Conservation (phyloP, 805 yeast species). For the Lipomyces spencermartinsiae region DNA sequence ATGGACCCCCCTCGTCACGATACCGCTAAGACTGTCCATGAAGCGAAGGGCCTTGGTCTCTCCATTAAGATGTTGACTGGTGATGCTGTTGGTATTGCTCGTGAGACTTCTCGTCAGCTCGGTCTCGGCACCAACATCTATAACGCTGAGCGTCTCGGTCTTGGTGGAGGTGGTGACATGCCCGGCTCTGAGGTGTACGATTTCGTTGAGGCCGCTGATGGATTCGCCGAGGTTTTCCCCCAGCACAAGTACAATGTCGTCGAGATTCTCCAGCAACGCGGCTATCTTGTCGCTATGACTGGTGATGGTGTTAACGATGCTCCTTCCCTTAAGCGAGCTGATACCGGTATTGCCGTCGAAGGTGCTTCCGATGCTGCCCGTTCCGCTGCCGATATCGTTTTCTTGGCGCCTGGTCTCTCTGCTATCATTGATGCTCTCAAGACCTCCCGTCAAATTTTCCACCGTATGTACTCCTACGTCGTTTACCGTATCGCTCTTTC, state of each 20-base stretch:
- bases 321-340: constrained; percentile 71
- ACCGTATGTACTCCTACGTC: constrained; percentile 98
- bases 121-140: constrained; percentile 96
- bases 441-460: constrained; percentile 97
- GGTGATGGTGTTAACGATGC: constrained; percentile 76
- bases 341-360: constrained; percentile 85
- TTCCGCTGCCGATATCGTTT: constrained; percentile 54
- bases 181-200: constrained; percentile 70
- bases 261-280: constrained; percentile 67
- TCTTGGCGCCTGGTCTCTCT: constrained; percentile 65
- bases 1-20: constrained; percentile 99
- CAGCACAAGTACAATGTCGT: constrained; percentile 72
- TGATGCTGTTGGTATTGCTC: constrained; percentile 99
- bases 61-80: constrained; percentile 98
- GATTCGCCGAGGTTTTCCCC: constrained; percentile 80
- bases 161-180: constrained; percentile 79
- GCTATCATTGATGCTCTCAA: constrained; percentile 70
- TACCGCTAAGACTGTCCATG: constrained; percentile 91
- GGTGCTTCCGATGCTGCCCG: constrained; percentile 56
- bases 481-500: constrained; percentile 97
- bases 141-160: constrained; percentile 96
- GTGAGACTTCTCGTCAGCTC: constrained; percentile 97
- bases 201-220: constrained; percentile 87
- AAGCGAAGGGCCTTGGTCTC: constrained; percentile 89
- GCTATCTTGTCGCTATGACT: constrained; percentile 72